phyloP scores from a whole-genome alignment of 148 eudicot species.

The Persicaria tinctoria region DNA sequence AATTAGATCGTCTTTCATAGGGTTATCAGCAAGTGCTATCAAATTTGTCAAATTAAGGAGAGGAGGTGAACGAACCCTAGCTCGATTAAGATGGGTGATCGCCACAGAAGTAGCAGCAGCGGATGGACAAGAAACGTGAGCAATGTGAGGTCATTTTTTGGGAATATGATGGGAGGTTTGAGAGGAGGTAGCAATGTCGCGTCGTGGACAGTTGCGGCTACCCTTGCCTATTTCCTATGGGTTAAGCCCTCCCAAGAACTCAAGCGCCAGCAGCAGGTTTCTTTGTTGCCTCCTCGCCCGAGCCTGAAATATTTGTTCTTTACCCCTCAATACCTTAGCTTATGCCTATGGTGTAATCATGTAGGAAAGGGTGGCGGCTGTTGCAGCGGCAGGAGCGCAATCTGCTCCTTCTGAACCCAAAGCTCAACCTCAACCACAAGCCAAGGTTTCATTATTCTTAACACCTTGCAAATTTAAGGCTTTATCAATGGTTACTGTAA shows the following conservation, averaged over 20 bases:
- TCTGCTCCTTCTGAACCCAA: not conserved
- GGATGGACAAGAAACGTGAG: constrained; percentile 29
- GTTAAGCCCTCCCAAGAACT: constrained; percentile 54
- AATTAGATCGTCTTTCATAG: too few species aligned
- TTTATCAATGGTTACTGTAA: too few species aligned
- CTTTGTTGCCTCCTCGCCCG: not conserved
- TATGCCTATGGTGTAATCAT: not conserved
- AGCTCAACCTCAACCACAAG: not conserved
- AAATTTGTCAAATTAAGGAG: too few species aligned
- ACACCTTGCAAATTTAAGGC: not conserved
- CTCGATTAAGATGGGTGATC: not conserved
- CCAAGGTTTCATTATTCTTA: not conserved
- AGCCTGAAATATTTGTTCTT: too few species aligned
- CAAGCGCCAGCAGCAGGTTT: constrained; percentile 31
- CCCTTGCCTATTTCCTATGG: constrained; percentile 58
- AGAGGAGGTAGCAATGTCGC: constrained; percentile 43
- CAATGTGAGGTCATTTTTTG: constrained; percentile 37
- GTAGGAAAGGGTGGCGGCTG: constrained; percentile 1
- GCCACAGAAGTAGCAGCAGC: constrained; percentile 6
- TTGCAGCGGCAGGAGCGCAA: not conserved
- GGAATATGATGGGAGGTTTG: constrained; percentile 52
- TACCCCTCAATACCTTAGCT: not conserved
- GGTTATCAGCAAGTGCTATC: too few species aligned
- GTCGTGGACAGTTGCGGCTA: constrained; percentile 56
- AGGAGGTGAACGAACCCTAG: too few species aligned